Percentiles rank a stretch among this genome's conserved stretches.
phyloP scores from a whole-genome alignment of 2,329 filamentous ascomycete genomes.

The Venturia oleaginea region DNA sequence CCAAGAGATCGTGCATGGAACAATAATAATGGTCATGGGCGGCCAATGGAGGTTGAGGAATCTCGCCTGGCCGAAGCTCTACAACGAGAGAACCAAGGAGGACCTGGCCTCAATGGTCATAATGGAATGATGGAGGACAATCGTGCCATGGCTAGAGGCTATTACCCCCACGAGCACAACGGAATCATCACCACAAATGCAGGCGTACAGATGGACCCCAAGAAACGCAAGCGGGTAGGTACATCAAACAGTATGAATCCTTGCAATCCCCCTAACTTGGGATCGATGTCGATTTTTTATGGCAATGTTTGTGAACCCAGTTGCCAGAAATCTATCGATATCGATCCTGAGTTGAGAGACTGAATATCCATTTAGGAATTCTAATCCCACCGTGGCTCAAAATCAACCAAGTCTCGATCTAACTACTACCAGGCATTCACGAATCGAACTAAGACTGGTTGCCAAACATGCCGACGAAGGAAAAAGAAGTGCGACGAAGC shows the following conservation, averaged over 20 bases:
- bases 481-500: constrained; percentile 98
- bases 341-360: no score
- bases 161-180: constrained; percentile 12
- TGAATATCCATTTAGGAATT: no score
- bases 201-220: constrained; percentile 39
- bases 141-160: neutral
- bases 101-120: neutral
- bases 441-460: constrained; percentile 92
- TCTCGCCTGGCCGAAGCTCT: neutral
- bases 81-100: constrained; percentile 9
- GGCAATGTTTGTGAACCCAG: no score
- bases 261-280: no score
- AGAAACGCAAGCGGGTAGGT: constrained; percentile 37
- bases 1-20: constrained; percentile 7
- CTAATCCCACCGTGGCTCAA: no score
- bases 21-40: neutral
- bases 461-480: constrained; percentile 78
- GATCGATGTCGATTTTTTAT: no score
- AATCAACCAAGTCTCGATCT: constrained; percentile 16
- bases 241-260: no score
- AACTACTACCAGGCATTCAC: constrained; percentile 58
- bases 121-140: neutral
- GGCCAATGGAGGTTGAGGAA: neutral
- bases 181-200: constrained; percentile 29
- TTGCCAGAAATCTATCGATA: no score